A percentile compares a stretch with the other conserved stretches of the same genome.
phyloP scores from a whole-genome alignment of 805 yeast genomes.

The Metschnikowia corniflorae region DNA sequence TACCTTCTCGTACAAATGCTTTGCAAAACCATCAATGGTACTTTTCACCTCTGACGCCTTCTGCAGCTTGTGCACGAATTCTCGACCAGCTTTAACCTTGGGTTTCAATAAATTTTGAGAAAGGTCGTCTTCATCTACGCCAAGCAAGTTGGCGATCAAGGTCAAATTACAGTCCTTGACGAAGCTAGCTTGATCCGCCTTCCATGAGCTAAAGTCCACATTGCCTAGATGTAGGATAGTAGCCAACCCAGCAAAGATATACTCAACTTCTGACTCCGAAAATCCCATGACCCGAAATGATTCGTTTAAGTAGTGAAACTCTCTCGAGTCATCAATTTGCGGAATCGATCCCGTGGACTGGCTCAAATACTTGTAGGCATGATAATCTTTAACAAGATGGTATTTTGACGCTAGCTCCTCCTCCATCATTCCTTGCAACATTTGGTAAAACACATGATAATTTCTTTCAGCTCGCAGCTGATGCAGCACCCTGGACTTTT shows the following conservation, averaged over 20 bases:
- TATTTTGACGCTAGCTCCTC: conserved; percentile 40
- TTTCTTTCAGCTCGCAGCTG: conserved; percentile 80
- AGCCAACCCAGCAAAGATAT: conserved; percentile 66
- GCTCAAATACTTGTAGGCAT: conserved; percentile 51
- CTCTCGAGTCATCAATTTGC: conserved; percentile 72
- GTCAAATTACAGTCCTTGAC: conserved; percentile 48
- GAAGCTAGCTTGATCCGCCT: conserved; percentile 73
- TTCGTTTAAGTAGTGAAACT: conserved; percentile 56
- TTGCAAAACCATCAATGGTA: conserved; percentile 83
- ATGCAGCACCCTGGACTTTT: conserved; percentile 84
- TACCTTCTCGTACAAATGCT: conserved; percentile 77
- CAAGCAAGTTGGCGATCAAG: conserved; percentile 57
- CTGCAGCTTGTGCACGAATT: conserved; percentile 74
- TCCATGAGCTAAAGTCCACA: conserved; percentile 62
- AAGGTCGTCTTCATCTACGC: conserved; percentile 50
- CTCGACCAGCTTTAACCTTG: conserved; percentile 87
- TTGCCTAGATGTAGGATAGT: conserved; percentile 84
- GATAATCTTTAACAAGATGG: conserved; percentile 37
- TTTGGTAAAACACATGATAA: conserved; percentile 90
- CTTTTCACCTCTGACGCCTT: conserved; percentile 76
- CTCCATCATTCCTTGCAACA: conserved; percentile 62
- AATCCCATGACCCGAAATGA: conserved; percentile 79
- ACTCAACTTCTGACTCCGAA: conserved; percentile 46
- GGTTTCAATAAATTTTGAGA: conserved; percentile 68
- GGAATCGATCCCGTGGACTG: conserved; percentile 54